Evolutionary conservation across 176 grass and related monocot species (phyloP).

Genomic region (Carex kokanica): DNA sequence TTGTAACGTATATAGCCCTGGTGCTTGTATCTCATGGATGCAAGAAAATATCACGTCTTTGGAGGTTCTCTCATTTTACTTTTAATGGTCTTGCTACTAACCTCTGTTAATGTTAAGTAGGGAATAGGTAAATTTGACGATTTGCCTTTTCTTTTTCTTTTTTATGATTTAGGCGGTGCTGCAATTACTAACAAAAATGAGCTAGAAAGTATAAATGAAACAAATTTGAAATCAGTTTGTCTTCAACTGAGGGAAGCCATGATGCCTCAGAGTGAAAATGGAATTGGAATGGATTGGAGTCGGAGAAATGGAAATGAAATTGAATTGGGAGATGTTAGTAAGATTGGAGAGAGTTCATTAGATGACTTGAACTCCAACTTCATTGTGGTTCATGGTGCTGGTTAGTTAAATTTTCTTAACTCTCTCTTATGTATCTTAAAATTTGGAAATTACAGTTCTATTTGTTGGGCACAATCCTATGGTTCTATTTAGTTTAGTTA

Average conservation of each 20-base stretch:
- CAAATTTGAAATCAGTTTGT: constrained; percentile 56
- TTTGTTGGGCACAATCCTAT: background rate
- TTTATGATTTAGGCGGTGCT: constrained; percentile 57
- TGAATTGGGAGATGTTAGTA: constrained; percentile 33
- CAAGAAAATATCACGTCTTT: background rate
- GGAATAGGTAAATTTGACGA: background rate
- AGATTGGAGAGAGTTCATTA: constrained; percentile 18
- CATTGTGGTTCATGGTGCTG: constrained; percentile 82
- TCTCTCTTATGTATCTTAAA: background rate
- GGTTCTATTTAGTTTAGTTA: background rate
- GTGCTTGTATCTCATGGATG: background rate
- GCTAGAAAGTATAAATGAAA: constrained; percentile 68
- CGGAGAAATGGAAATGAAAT: constrained; percentile 38
- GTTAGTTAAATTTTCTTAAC: constrained; percentile 29
- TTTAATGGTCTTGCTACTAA: background rate
- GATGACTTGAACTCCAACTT: constrained; percentile 62
- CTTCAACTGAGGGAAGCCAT: constrained; percentile 71
- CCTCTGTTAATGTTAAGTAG: background rate
- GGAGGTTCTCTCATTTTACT: too few species aligned
- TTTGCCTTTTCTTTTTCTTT: background rate
- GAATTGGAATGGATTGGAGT: constrained; percentile 75
- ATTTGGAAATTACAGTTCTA: background rate
- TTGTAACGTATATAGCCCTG: background rate
- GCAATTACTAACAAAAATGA: constrained; percentile 93
- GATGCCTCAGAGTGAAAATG: constrained; percentile 17